Evolutionary conservation across 192 early-diverging fungal species (phyloP).

Genomic region (Jimgerdemannia flammicorona): DNA sequence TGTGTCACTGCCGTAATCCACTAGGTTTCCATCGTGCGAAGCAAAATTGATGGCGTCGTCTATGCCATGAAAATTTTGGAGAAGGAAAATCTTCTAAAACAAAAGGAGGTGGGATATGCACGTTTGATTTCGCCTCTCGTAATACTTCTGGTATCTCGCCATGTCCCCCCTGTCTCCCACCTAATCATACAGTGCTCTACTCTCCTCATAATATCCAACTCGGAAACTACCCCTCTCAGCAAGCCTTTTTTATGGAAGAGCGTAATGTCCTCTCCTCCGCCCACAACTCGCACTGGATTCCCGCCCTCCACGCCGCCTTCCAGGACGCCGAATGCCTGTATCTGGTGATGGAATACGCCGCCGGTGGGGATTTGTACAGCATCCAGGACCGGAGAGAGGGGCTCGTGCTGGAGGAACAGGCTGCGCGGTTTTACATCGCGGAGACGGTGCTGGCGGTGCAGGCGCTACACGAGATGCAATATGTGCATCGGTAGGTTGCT

Average conservation of each 20-base stretch:
- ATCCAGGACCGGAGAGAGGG: constrained; percentile 85
- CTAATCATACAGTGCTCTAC: no score
- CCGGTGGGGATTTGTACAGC: constrained; percentile 93
- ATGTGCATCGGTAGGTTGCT: constrained; percentile 65
- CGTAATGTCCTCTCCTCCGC: constrained; percentile 67
- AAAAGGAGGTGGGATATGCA: constrained; percentile 49
- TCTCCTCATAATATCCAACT: no score
- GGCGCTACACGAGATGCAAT: constrained; percentile 81
- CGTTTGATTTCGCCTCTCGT: neutral
- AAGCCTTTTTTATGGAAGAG: constrained; percentile 88
- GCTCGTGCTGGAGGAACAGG: constrained; percentile 64
- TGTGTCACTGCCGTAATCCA: neutral
- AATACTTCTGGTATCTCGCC: no score
- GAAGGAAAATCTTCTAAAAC: constrained; percentile 65
- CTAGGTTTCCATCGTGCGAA: constrained; percentile 78
- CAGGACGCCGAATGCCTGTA: constrained; percentile 90
- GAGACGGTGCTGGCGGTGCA: constrained; percentile 83
- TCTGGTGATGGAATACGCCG: constrained; percentile 95
- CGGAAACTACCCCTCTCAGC: constrained; percentile 39
- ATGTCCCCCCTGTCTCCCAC: no score
- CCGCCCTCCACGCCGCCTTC: constrained; percentile 66
- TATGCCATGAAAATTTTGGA: constrained; percentile 84
- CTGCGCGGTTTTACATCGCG: constrained; percentile 83
- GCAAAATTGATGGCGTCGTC: constrained; percentile 60
- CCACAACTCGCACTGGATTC: constrained; percentile 61